A percentile compares a stretch with the other conserved stretches of the same genome.
phyloP scores from a whole-genome alignment of 2,329 filamentous ascomycete species.

The Botrytis paeoniae region DNA sequence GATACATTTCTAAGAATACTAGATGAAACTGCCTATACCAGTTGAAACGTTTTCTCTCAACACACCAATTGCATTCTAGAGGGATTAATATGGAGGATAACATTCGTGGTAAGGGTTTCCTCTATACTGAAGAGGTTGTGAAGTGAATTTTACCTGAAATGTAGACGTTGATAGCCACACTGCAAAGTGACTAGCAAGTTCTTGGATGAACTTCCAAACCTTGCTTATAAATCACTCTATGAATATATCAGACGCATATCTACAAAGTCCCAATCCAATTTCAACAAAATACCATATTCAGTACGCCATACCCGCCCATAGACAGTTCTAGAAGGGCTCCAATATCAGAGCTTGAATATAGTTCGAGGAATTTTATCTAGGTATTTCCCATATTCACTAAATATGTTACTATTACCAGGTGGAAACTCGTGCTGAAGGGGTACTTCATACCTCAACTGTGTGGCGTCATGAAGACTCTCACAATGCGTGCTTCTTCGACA shows the following conservation, averaged over 20 bases:
- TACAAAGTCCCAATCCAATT: not conserved
- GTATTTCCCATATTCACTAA: not conserved
- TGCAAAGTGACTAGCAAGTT: not conserved
- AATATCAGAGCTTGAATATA: not conserved
- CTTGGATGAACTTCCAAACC: not conserved
- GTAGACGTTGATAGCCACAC: not conserved
- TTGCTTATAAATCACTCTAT: not conserved
- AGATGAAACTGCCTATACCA: accelerated
- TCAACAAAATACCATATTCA: not conserved
- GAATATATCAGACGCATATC: not conserved
- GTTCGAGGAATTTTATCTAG: not conserved
- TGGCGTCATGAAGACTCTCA: not conserved
- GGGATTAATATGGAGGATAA: accelerated
- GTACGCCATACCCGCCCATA: not conserved
- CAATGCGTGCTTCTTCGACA: not conserved
- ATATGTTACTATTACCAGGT: not conserved
- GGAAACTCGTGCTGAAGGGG: not conserved
- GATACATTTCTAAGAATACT: too few relatives aligned
- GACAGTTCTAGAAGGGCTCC: not conserved
- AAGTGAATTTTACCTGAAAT: not conserved
- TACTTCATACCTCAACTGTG: not conserved
- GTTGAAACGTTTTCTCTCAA: too few relatives aligned
- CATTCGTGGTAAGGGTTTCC: not conserved
- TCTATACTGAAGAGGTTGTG: not conserved
- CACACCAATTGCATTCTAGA: too few relatives aligned